These are phyloP conservation scores for Solanum piurae DNA, from an alignment of 257 asterid species.

Conservation along the genomic window DNA sequence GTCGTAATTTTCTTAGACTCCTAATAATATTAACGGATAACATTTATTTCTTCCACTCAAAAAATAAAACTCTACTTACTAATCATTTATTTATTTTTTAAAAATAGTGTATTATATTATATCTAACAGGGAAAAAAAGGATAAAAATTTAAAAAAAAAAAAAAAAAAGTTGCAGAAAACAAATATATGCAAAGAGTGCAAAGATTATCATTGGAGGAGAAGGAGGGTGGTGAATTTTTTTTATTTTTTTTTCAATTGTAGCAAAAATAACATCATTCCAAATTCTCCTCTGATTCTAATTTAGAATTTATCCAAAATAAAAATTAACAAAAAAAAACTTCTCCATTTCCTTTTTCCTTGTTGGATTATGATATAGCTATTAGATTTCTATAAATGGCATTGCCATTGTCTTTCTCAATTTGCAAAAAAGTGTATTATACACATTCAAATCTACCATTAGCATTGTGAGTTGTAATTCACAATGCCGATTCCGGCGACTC, in stretches of 20 bases:
- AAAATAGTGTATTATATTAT: neutral
- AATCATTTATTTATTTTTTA: neutral
- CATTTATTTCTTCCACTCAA: neutral
- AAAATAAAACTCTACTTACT: neutral
- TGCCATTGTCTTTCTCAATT: neutral
- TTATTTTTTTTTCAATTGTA: neutral
- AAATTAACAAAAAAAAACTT: too few species aligned
- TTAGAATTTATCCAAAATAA: neutral
- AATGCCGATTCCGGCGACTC: slow-evolving; percentile 25
- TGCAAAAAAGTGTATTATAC: neutral
- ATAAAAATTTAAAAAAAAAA: neutral
- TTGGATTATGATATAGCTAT: neutral
- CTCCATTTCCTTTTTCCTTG: too few species aligned
- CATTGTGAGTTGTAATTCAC: neutral
- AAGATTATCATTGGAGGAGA: neutral
- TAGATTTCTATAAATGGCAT: neutral
- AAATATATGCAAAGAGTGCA: neutral
- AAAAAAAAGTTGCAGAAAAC: neutral
- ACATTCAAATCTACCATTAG: neutral
- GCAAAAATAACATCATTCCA: neutral
- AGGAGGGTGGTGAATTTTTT: neutral
- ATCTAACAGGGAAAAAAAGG: neutral
- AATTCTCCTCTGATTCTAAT: neutral
- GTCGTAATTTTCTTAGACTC: neutral
- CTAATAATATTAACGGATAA: neutral